Evolutionary conservation across 192 early-diverging fungal species (phyloP).

Genomic region (Phycomyces blakesleeanus): DNA sequence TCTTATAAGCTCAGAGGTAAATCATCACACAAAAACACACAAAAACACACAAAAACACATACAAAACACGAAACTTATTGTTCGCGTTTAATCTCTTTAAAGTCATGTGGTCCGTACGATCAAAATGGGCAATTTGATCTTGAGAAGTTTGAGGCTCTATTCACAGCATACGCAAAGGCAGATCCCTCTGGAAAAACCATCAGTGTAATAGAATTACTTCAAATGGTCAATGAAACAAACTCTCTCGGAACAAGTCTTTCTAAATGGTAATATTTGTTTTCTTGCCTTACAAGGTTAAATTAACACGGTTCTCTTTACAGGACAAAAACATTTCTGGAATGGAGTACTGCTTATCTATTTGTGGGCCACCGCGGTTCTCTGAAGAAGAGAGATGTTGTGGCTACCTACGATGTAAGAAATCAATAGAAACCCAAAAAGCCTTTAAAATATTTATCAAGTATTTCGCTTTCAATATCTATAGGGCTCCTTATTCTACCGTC

Average conservation of each 20-base stretch:
- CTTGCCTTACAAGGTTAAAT: neutral
- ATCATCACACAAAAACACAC: neutral
- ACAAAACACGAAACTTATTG: neutral
- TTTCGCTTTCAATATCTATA: no score
- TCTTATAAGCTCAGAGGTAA: neutral
- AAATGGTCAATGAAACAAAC: neutral
- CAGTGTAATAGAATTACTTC: neutral
- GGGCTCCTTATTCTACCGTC: no score
- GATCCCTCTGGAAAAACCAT: neutral
- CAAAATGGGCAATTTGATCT: neutral
- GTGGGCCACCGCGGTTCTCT: slow-evolving; percentile 11
- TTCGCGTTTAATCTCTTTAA: neutral
- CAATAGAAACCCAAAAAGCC: no score
- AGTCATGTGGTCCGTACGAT: neutral
- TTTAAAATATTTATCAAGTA: no score
- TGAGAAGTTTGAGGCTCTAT: neutral
- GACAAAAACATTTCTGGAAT: slow-evolving; percentile 3
- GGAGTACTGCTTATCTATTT: slow-evolving; percentile 12
- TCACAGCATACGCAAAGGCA: neutral
- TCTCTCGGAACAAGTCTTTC: neutral
- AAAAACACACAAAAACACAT: neutral
- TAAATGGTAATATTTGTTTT: neutral
- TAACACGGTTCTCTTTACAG: neutral
- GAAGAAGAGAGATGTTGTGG: slow-evolving; percentile 4
- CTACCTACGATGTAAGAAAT: slow-evolving; percentile 19